These are phyloP conservation scores for Alternaria ethzedia DNA, from an alignment of 2,329 filamentous ascomycete species.

Conservation along the genomic window DNA sequence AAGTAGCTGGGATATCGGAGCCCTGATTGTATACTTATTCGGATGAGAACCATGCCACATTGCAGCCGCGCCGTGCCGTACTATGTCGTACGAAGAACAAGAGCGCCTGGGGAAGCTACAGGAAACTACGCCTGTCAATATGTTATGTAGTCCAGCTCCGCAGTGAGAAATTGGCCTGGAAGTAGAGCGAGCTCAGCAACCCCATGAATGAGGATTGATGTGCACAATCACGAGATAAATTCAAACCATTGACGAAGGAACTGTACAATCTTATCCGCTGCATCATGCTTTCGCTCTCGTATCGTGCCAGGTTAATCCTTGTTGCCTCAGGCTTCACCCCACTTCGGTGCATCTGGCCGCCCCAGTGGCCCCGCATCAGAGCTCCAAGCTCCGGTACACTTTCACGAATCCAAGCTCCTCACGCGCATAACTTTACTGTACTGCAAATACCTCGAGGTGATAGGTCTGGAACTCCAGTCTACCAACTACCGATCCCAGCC, in stretches of 20 bases:
- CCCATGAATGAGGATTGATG: not conserved
- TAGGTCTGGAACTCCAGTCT: not conserved
- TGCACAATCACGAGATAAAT: slow-evolving; percentile 4
- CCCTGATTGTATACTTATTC: slow-evolving; percentile 11
- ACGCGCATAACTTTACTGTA: not conserved
- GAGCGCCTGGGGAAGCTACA: not conserved
- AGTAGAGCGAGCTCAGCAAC: not conserved
- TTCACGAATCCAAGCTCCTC: not conserved
- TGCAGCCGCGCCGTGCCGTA: not conserved
- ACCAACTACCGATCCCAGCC: not conserved
- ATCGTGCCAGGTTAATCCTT: not conserved
- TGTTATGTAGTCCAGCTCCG: not conserved
- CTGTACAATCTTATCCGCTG: not conserved
- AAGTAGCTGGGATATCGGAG: slow-evolving; percentile 7
- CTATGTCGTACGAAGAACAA: not conserved
- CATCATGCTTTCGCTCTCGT: not conserved
- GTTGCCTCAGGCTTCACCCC: not conserved
- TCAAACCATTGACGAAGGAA: not conserved
- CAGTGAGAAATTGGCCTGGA: not conserved
- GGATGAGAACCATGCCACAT: not conserved
- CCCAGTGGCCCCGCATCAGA: not conserved
- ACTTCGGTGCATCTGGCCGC: not conserved
- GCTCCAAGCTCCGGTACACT: not conserved
- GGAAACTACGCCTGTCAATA: not conserved
- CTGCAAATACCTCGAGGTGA: not conserved